Percentiles rank a stretch among this genome's conserved stretches.
phyloP scores from a whole-genome alignment of 352 stramenopile species.

The Phytopythium delawarense region DNA sequence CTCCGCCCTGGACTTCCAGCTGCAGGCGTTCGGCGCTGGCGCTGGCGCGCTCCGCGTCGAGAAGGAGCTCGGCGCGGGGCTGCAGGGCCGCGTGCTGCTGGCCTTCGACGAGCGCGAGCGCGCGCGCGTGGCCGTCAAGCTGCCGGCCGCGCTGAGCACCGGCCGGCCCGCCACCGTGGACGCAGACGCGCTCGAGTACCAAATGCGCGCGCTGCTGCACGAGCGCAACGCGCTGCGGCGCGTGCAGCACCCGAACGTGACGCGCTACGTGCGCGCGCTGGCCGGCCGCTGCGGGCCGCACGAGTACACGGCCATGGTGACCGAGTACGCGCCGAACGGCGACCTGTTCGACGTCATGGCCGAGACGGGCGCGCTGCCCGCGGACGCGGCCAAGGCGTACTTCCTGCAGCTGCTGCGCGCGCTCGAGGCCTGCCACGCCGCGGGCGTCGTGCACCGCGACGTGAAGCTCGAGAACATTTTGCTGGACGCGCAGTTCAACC shows the following conservation, averaged over 20 bases:
- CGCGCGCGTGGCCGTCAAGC: conserved; percentile 65
- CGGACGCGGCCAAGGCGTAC: conserved; percentile 62
- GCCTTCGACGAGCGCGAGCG: conserved; percentile 43
- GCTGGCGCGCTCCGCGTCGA: conserved; percentile 42
- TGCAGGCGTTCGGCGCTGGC: conserved; percentile 8
- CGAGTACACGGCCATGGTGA: conserved; percentile 65
- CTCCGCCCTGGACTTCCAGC: not conserved
- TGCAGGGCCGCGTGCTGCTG: conserved; percentile 62
- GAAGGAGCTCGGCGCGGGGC: conserved; percentile 53
- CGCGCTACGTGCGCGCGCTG: conserved; percentile 39
- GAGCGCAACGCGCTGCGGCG: conserved; percentile 54
- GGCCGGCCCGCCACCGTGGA: conserved; percentile 14
- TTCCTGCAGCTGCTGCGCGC: conserved; percentile 70
- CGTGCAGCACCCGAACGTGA: conserved; percentile 54
- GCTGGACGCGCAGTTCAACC: conserved; percentile 63
- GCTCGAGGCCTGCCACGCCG: conserved; percentile 66
- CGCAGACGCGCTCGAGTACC: conserved; percentile 41
- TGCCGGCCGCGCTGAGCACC: conserved; percentile 43
- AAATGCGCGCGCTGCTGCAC: conserved; percentile 58
- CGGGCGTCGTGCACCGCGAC: conserved; percentile 80
- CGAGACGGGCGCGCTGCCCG: conserved; percentile 51
- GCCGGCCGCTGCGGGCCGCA: conserved; percentile 35
- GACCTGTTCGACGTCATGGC: conserved; percentile 87
- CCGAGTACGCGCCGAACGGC: conserved; percentile 71
- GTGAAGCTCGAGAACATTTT: conserved; percentile 92